Evolutionary conservation across 768 basidiomycete genomes (phyloP).

Genomic region (Russula compacta): DNA sequence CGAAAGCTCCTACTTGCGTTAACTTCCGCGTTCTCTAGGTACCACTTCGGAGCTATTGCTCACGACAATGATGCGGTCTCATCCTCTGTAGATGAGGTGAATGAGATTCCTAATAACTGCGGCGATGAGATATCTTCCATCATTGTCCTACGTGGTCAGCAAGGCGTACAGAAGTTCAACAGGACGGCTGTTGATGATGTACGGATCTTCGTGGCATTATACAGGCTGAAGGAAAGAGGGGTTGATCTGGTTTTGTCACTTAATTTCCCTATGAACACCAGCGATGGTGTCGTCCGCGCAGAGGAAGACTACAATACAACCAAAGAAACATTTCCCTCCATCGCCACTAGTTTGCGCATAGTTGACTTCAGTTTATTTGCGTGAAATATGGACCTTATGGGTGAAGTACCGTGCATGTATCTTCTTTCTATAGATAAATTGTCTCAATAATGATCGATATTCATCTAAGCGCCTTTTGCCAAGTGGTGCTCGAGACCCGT

Average conservation of each 20-base stretch:
- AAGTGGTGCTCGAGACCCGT: too few species aligned
- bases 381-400: slow-evolving; percentile 25
- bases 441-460: neutral
- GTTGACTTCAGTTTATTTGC: slow-evolving; percentile 64
- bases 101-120: slow-evolving; percentile 33
- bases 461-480: too few species aligned
- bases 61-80: slow-evolving; percentile 76
- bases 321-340: slow-evolving; percentile 41
- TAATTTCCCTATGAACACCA: slow-evolving; percentile 59
- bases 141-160: slow-evolving; percentile 57
- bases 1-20: slow-evolving; percentile 1
- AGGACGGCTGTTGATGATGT: slow-evolving; percentile 51
- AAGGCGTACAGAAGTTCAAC: slow-evolving; percentile 74
- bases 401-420: neutral
- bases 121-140: slow-evolving; percentile 48
- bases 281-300: slow-evolving; percentile 37
- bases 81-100: slow-evolving; percentile 36
- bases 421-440: neutral
- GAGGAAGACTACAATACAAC: slow-evolving; percentile 31
- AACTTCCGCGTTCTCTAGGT: slow-evolving; percentile 42
- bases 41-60: slow-evolving; percentile 84
- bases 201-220: slow-evolving; percentile 71
- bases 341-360: slow-evolving; percentile 55
- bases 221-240: slow-evolving; percentile 58
- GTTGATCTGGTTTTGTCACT: slow-evolving; percentile 80